Evolutionary conservation across 352 stramenopile species (phyloP).

Genomic region (Pythium chondricola): DNA sequence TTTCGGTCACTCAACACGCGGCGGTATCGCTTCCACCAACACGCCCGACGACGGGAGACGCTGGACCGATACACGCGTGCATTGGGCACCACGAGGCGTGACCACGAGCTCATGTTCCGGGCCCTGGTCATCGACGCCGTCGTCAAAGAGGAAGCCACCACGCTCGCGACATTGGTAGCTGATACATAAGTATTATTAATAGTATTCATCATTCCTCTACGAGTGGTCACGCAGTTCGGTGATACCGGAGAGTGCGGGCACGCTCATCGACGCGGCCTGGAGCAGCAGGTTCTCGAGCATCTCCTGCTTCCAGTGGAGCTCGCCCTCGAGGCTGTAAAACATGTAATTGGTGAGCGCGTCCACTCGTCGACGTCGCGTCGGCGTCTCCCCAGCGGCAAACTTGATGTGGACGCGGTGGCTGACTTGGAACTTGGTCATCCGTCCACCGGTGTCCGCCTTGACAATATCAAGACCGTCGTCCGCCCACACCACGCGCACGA

Average conservation of each 20-base stretch:
- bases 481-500: constrained; percentile 3
- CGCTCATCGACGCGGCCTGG: too few relatives aligned
- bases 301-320: constrained; percentile 14
- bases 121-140: neutral
- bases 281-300: constrained; percentile 13
- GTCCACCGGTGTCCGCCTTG: neutral
- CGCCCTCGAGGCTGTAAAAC: constrained; percentile 10
- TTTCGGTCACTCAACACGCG: constrained; percentile 9
- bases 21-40: constrained; percentile 5
- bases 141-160: neutral
- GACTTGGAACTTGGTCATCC: constrained; percentile 8
- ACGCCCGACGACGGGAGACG: neutral
- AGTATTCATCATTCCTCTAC: too few relatives aligned
- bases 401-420: constrained; percentile 6
- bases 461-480: neutral
- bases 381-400: constrained; percentile 6
- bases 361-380: constrained; percentile 7
- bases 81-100: neutral
- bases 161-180: too few relatives aligned
- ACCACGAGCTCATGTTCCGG: constrained; percentile 2
- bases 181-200: too few relatives aligned
- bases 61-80: neutral
- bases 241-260: too few relatives aligned
- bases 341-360: constrained; percentile 9
- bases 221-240: too few relatives aligned